phyloP scores from a whole-genome alignment of 176 grass and related monocot genomes.

The Dactylis glomerata region DNA sequence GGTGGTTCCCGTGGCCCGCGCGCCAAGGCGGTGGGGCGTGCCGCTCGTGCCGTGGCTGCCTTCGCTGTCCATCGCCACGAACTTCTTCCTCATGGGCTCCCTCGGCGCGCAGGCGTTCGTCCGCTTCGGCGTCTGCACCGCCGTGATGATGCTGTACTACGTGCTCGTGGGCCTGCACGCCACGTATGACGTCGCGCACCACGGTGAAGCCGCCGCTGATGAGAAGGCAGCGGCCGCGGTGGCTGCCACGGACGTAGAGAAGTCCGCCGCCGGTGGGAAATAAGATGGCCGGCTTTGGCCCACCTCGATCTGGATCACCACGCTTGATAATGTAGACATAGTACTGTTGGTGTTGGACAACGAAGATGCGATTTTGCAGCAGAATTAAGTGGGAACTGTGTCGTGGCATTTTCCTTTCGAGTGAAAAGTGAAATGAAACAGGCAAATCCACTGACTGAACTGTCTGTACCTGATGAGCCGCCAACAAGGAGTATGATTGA shows the following conservation, averaged over 20 bases:
- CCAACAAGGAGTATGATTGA: neutral
- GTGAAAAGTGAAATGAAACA: neutral
- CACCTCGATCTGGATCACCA: neutral
- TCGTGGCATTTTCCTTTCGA: neutral
- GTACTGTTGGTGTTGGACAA: neutral
- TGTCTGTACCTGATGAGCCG: neutral
- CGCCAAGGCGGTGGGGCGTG: neutral
- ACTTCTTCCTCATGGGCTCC: slow-evolving; percentile 5
- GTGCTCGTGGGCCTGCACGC: slow-evolving; percentile 9
- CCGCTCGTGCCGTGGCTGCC: slow-evolving; percentile 9
- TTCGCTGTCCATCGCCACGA: neutral
- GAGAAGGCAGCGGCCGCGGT: neutral
- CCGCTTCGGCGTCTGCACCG: slow-evolving; percentile 2
- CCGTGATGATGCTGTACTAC: slow-evolving; percentile 7
- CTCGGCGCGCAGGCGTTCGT: slow-evolving; percentile 1
- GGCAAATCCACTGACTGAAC: neutral
- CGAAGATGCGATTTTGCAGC: neutral
- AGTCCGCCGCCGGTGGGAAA: neutral
- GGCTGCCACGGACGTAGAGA: neutral
- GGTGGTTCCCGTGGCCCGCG: neutral
- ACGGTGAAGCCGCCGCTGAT: neutral
- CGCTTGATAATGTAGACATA: neutral
- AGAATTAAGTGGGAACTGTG: neutral
- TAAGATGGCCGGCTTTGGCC: neutral
- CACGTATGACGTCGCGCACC: slow-evolving; percentile 7